phyloP scores from a whole-genome alignment of 371 early-diverging fungal species.

The Basidiobolus meristosporus region DNA sequence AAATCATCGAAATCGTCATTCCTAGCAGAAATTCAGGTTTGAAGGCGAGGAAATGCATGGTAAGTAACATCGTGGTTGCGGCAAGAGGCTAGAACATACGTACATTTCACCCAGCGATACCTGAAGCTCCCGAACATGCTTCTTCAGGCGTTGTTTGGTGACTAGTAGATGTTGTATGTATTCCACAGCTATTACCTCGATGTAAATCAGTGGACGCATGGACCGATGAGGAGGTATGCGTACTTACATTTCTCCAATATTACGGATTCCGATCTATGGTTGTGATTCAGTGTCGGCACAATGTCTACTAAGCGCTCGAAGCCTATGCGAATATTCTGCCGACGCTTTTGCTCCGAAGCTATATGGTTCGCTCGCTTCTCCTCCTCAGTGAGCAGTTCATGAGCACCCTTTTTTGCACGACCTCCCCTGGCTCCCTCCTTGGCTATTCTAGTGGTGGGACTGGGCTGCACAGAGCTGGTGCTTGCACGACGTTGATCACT shows the following conservation, averaged over 20 bases:
- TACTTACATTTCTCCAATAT: background rate
- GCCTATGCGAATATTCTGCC: slow-evolving; percentile 66
- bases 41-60: too few species aligned
- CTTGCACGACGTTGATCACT: too few species aligned
- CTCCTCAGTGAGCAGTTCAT: slow-evolving; percentile 64
- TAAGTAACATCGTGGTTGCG: too few species aligned
- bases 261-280: background rate
- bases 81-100: too few species aligned
- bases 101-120: background rate
- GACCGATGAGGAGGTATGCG: too few species aligned
- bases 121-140: background rate
- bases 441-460: too few species aligned
- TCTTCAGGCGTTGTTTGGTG: background rate
- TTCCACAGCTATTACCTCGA: background rate
- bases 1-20: too few species aligned
- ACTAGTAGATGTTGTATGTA: background rate
- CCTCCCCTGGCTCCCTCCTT: background rate
- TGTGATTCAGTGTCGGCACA: slow-evolving; percentile 25
- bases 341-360: slow-evolving; percentile 77
- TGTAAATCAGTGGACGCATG: too few species aligned
- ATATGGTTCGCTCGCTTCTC: slow-evolving; percentile 92
- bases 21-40: too few species aligned
- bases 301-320: slow-evolving; percentile 66
- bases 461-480: too few species aligned
- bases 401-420: background rate